Evolutionary conservation across 345 rosid species (phyloP), one percentile per base, ranked within the genome.

Genomic region (Salix koriyanagi): DNA sequence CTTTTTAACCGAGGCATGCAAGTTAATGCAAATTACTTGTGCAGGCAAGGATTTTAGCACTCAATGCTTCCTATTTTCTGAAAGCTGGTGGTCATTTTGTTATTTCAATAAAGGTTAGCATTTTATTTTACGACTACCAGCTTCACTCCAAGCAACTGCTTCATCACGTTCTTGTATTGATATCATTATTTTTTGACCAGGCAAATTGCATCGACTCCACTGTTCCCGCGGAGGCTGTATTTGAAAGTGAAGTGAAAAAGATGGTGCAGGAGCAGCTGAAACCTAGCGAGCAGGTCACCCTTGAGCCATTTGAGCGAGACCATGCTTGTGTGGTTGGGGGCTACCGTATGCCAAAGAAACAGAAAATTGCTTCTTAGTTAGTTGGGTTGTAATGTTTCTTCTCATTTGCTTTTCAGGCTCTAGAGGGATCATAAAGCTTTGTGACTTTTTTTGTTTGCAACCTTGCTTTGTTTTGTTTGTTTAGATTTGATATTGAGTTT

Each of bases 71-170:
- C 2, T 90, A 83, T 83, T 96, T 94, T 42, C 88, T 96, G 52
- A 96, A 96, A 83, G 62, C 98, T 42, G 98, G 98, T 42, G 98
- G 98, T 4, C 97, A 96, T 82, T 96, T 96, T 84, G 99, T 96
- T 14, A 96, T 96, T 67, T 96, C 99, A 46, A 96, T 96, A 56
- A 96, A 96, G 99, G 99, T 96, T 67, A 21, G 90, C 7, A 32
- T 30, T 15, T 7, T 7, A 8, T 56, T 10, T 37, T 21, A 16
- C 26, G 4, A 2, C 23, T 10, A 37, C 44, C 46, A 66, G 6
- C 11, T 42, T 67, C 5, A 18, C 23, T 61, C 21, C 5, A 30
- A 28, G 34, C 75, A 44, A 7, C 0, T 7, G 7, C 62, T 14
- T 21, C 21, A 15, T 30, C 67, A n/a, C 5, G 4, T 39, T 9